phyloP scores from a whole-genome alignment of 148 eudicot species.

The Beta vulgaris region DNA sequence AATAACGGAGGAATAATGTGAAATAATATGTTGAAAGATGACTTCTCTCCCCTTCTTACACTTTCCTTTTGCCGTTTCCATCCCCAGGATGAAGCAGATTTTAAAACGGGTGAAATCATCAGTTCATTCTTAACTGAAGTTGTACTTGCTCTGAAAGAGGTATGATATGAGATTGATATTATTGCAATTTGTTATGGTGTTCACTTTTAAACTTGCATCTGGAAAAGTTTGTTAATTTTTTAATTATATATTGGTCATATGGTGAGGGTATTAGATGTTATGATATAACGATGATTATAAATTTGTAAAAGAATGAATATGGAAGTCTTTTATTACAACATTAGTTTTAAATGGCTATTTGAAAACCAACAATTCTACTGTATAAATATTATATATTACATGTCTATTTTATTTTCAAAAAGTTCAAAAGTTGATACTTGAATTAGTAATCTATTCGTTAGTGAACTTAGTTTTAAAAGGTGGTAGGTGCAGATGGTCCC shows the following conservation, averaged over 20 bases:
- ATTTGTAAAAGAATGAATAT: too few species aligned
- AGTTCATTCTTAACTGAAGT: slow-evolving; percentile 82
- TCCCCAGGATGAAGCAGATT: slow-evolving; percentile 62
- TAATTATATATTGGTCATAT: not conserved
- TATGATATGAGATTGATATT: too few species aligned
- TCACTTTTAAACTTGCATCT: not conserved
- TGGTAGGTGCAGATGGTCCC: too few species aligned
- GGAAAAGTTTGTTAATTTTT: not conserved
- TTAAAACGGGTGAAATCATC: slow-evolving; percentile 42
- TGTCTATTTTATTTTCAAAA: too few species aligned
- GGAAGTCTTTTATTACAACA: too few species aligned
- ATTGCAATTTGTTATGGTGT: not conserved
- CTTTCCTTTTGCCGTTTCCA: not conserved
- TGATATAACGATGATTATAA: too few species aligned
- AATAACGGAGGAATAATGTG: not conserved
- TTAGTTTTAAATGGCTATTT: too few species aligned
- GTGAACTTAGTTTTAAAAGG: too few species aligned
- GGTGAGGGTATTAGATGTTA: not conserved
- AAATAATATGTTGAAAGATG: not conserved
- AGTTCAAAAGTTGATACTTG: too few species aligned
- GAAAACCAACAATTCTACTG: too few species aligned
- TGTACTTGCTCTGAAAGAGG: slow-evolving; percentile 92
- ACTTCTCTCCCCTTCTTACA: not conserved
- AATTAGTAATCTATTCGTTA: too few species aligned
- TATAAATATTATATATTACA: too few species aligned